Percentiles rank a stretch among this genome's conserved stretches.
Evolutionary conservation across 139 green algal genomes (phyloP).

Genomic region (Raphidocelis subcapitata): DNA sequence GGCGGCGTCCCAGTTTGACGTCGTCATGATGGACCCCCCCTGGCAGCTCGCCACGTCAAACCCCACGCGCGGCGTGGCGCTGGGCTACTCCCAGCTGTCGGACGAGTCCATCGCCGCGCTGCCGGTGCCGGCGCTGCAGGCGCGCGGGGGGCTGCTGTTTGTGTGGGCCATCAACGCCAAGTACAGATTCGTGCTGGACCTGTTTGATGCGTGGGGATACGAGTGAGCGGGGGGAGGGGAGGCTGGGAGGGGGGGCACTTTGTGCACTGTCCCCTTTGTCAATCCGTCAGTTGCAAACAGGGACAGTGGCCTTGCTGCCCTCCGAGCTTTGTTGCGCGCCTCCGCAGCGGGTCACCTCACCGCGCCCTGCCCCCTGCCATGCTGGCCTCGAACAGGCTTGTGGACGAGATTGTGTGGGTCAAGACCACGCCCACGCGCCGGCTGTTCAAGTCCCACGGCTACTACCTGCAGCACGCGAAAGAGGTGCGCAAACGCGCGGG

Average conservation of each 20-base stretch:
- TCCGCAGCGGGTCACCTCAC: too few relatives aligned
- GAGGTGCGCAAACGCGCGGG: slow-evolving; percentile 64
- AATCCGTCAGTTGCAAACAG: too few relatives aligned
- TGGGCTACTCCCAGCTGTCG: slow-evolving; percentile 89
- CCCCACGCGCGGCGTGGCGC: slow-evolving; percentile 85
- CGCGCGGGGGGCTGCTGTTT: slow-evolving; percentile 76
- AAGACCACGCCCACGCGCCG: slow-evolving; percentile 93
- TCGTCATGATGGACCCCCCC: slow-evolving; percentile 95
- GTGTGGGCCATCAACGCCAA: slow-evolving; percentile 98
- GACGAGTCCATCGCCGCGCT: slow-evolving; percentile 74
- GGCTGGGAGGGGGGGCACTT: too few relatives aligned
- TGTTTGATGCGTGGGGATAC: slow-evolving; percentile 93
- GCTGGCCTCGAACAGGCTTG: too few relatives aligned
- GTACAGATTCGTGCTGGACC: slow-evolving; percentile 86
- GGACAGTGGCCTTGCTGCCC: too few relatives aligned
- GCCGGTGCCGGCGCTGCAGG: slow-evolving; percentile 80
- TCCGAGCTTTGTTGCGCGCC: too few relatives aligned
- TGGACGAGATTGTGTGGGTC: slow-evolving; percentile 96
- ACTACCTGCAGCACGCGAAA: slow-evolving; percentile 95
- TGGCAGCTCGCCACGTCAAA: slow-evolving; percentile 96
- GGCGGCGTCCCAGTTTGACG: slow-evolving; percentile 49
- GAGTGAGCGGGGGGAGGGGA: slow-evolving; percentile 54
- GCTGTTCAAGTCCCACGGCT: slow-evolving; percentile 92
- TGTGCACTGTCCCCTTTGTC: too few relatives aligned
- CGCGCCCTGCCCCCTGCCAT: too few relatives aligned